Base-by-base conservation (phyloP, 805 yeast species). In the Pichia ethanolica region DNA sequence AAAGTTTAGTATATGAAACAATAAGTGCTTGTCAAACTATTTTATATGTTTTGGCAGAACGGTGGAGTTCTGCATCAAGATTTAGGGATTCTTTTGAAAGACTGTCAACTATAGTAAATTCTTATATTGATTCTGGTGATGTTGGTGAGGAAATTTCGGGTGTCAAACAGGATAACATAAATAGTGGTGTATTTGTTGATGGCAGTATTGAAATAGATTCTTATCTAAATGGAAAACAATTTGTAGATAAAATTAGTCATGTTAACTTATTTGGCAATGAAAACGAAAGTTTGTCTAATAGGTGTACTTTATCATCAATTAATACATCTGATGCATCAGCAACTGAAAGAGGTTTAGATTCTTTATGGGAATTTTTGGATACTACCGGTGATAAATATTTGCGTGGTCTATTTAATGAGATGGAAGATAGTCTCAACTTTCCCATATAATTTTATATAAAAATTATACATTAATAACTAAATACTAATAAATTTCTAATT, bases 341-440 rank as follows among this genome's bases (percentile, higher is more conserved):
- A 20, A 20, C 20, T 20, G 20, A 20, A 20, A 20, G 20, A 20
- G 3, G 20, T 20, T 20, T 20, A 45, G 53, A 53, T 13, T 44
- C 56, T 3, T 30, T 65, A 7, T 64, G 68, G 69, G 67, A 64
- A 46, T 65, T 65, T 45, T 48, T 65, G 36, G 62, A 63, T 35
- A 52, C 54, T 35, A 63, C 67, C 0, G 67, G 67, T 13, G 69
- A 65, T 41, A 54, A 51, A 32, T 63, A 58, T 47, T 45, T 65
- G 14, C 53, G 64, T 33, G 65, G 60, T 42, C 56, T 65, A 14
- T 63, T 61, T 43, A 53, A 53, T 44, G 67, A 66, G 46, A 57
- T 65, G 60, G 68, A 63, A 46, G 56, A 54, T 20, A 44, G 48
- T 36, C 44, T 53, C 33, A 32, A 34, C 32, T 27, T 47, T 32